Conservation (phyloP, 805 yeast genomes). For the Torulaspora quercuum region DNA sequence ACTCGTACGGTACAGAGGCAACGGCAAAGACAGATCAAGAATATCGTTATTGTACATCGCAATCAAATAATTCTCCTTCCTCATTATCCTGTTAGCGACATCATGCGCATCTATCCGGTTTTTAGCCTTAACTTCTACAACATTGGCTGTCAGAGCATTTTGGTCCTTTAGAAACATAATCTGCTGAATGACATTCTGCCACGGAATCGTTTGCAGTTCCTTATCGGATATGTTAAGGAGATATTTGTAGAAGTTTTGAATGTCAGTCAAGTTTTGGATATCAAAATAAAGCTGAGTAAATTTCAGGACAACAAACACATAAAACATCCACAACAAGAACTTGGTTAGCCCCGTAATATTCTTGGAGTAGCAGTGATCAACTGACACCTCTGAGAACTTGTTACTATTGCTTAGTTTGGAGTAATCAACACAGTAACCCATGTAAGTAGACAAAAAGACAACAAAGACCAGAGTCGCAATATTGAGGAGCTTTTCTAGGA, state of each 20-base stretch:
- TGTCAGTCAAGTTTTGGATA: conserved; percentile 63
- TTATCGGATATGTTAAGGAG: conserved; percentile 69
- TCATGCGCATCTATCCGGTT: conserved; percentile 85
- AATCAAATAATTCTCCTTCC: conserved; percentile 90
- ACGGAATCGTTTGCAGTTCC: conserved; percentile 87
- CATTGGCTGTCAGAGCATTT: conserved; percentile 56
- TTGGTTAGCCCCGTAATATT: conserved; percentile 53
- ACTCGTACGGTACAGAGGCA: conserved; percentile 43
- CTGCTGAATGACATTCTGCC: conserved; percentile 81
- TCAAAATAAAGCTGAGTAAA: conserved; percentile 57
- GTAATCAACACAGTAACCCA: conserved; percentile 78
- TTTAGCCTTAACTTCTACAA: conserved; percentile 61
- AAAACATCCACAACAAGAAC: conserved; percentile 60
- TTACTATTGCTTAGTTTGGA: conserved; percentile 39
- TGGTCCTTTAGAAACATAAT: conserved; percentile 73
- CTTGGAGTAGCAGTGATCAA: conserved; percentile 38
- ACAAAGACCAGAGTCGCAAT: conserved; percentile 75
- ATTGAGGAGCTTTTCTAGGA: conserved; percentile 62
- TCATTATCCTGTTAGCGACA: conserved; percentile 92
- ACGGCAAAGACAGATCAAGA: conserved; percentile 59
- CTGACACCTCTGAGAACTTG: conserved; percentile 37
- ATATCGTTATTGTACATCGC: conserved; percentile 80
- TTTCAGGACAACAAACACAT: conserved; percentile 50
- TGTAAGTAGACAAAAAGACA: conserved; percentile 70
- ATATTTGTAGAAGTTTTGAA: conserved; percentile 70